These are phyloP conservation scores for Eruca vesicaria DNA, from an alignment of 441 rosid species.

Conservation along the genomic window DNA sequence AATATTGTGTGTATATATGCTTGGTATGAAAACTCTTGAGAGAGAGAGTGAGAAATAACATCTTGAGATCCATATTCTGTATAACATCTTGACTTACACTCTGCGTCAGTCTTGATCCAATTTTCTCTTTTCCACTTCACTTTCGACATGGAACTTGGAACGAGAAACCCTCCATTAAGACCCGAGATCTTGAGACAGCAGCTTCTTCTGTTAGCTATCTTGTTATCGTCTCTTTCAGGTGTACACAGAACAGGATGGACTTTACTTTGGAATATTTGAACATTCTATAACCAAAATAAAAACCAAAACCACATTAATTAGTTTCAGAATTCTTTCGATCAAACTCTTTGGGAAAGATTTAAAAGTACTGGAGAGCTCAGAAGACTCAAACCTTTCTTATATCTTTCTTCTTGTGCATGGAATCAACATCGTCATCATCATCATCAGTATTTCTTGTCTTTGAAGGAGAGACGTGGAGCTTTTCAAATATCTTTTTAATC, in stretches of 20 bases:
- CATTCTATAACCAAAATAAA: constrained; percentile 18
- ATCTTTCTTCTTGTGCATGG: constrained; percentile 22
- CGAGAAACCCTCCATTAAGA: not conserved
- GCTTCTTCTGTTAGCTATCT: constrained; percentile 5
- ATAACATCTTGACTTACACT: constrained; percentile 28
- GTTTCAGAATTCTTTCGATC: constrained; percentile 5
- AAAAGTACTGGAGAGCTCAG: not conserved
- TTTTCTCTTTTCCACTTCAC: constrained; percentile 15
- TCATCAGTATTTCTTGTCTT: not conserved
- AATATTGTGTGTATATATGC: not conserved
- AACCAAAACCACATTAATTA: constrained; percentile 2
- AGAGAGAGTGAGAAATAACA: not conserved
- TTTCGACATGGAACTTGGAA: not conserved
- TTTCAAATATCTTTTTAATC: constrained; percentile 1
- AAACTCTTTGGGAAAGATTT: not conserved
- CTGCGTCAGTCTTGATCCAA: constrained; percentile 34
- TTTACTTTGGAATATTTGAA: constrained; percentile 22
- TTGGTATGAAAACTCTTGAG: not conserved
- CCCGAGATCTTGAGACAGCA: not conserved
- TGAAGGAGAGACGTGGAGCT: constrained; percentile 3
- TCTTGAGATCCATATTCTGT: not conserved
- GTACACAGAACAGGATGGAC: constrained; percentile 31
- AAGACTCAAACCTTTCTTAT: constrained; percentile 23
- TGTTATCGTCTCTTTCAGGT: constrained; percentile 9
- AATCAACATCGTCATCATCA: not conserved